phyloP scores from a whole-genome alignment of 768 basidiomycete species.

The Phlebiopsis flavidoalba region DNA sequence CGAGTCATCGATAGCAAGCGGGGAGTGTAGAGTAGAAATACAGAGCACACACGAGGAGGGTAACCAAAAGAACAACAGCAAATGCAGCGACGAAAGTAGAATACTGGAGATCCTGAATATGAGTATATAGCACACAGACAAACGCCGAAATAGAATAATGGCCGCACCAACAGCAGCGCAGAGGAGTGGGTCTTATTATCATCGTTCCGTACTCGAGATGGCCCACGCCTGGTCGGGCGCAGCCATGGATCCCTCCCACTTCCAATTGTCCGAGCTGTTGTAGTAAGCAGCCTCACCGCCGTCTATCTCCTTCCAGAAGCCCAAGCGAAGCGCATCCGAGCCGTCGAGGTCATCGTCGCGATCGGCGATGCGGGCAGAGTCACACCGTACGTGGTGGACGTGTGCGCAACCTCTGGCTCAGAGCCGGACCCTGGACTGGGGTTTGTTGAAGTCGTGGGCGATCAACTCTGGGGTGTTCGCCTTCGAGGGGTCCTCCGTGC shows the following conservation, averaged over 20 bases:
- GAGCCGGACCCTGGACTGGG: conserved; percentile 73
- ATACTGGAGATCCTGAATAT: conserved; percentile 6
- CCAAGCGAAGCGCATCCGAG: conserved; percentile 50
- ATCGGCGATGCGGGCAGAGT: conserved; percentile 33
- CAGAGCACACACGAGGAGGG: conserved; percentile 20
- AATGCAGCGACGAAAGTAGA: conserved; percentile 21
- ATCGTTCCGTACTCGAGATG: conserved; percentile 39
- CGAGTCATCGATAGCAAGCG: conserved; percentile 23
- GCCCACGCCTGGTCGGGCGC: conserved; percentile 69
- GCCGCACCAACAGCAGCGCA: conserved; percentile 5
- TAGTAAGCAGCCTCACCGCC: conserved; percentile 73
- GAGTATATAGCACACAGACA: conserved; percentile 10
- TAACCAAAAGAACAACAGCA: conserved; percentile 27
- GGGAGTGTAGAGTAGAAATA: conserved; percentile 21
- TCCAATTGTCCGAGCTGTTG: conserved; percentile 43
- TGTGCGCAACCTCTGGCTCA: conserved; percentile 49
- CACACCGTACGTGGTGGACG: conserved; percentile 34
- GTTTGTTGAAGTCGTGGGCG: conserved; percentile 65
- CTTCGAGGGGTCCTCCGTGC: conserved; percentile 59
- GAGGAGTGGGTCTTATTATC: conserved; percentile 27
- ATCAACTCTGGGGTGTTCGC: conserved; percentile 73
- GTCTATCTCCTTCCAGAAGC: conserved; percentile 65
- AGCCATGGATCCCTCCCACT: conserved; percentile 69
- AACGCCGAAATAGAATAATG: conserved; percentile 8
- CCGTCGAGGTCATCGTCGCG: conserved; percentile 39